A percentile compares a stretch with the other conserved stretches of the same genome.
Evolutionary conservation across 805 yeast genomes (phyloP).

Genomic region (Lipomyces chichibuensis): DNA sequence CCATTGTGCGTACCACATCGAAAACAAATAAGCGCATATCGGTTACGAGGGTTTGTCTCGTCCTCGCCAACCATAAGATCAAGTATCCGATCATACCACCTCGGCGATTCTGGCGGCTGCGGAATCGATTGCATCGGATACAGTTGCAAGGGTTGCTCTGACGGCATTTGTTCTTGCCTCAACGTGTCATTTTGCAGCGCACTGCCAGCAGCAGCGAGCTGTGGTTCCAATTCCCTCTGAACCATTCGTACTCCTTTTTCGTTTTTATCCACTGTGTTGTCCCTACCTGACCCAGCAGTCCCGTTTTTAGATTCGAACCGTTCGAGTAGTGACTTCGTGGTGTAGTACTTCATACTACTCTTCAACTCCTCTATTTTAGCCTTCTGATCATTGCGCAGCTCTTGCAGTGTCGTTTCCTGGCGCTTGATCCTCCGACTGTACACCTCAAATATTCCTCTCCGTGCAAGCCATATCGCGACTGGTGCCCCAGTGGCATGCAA

Average conservation of each 20-base stretch:
- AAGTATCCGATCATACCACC: slow-evolving; percentile 51
- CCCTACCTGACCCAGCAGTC: slow-evolving; percentile 45
- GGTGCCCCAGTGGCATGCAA: slow-evolving; percentile 32
- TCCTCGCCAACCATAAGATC: slow-evolving; percentile 61
- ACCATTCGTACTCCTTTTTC: neutral
- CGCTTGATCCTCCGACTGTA: slow-evolving; percentile 37
- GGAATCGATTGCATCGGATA: neutral
- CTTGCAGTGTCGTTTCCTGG: slow-evolving; percentile 41
- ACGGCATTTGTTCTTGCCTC: neutral
- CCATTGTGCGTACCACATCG: slow-evolving; percentile 77
- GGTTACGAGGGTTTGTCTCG: slow-evolving; percentile 59
- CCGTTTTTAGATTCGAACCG: slow-evolving; percentile 63
- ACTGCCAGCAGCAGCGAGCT: neutral
- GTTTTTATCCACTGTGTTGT: neutral
- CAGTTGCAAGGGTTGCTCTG: neutral
- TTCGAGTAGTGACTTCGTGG: slow-evolving; percentile 71
- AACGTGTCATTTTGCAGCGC: neutral
- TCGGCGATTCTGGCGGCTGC: slow-evolving; percentile 24
- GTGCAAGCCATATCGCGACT: slow-evolving; percentile 17
- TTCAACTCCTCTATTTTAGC: slow-evolving; percentile 68
- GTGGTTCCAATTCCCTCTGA: neutral
- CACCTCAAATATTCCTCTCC: slow-evolving; percentile 13
- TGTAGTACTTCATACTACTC: slow-evolving; percentile 70
- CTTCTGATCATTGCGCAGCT: slow-evolving; percentile 52
- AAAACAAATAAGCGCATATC: slow-evolving; percentile 73